Percentiles rank a stretch among this genome's conserved stretches.
Evolutionary conservation across 2,329 filamentous ascomycete species (phyloP).

Genomic region (Curvularia verruculosa): DNA sequence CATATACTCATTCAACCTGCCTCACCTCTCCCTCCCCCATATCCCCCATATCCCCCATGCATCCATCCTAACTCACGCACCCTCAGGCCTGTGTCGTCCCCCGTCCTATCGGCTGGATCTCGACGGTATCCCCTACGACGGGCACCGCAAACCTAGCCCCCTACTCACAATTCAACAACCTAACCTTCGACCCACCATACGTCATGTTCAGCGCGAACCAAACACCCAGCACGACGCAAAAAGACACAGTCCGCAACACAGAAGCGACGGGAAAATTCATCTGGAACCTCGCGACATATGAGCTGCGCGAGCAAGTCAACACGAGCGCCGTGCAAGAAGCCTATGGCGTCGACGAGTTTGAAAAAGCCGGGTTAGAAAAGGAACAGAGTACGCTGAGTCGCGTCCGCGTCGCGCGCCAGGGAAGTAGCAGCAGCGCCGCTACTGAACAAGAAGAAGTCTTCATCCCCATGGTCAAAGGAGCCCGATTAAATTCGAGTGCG

Average conservation of each 20-base stretch:
- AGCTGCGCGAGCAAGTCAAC: slow-evolving; percentile 63
- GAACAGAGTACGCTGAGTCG: slow-evolving; percentile 49
- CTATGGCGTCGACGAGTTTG: slow-evolving; percentile 62
- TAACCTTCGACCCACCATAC: slow-evolving; percentile 67
- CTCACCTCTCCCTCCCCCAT: too few species aligned
- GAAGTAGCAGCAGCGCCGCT: neutral
- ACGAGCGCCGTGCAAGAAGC: slow-evolving; percentile 59
- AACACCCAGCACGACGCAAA: slow-evolving; percentile 54
- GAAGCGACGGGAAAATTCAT: slow-evolving; percentile 63
- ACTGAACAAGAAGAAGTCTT: neutral
- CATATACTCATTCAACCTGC: too few species aligned
- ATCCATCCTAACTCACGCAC: neutral
- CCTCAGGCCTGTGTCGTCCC: slow-evolving; percentile 63
- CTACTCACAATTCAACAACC: slow-evolving; percentile 67
- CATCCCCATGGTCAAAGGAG: slow-evolving; percentile 60
- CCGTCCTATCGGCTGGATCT: slow-evolving; percentile 69
- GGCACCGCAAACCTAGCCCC: slow-evolving; percentile 64
- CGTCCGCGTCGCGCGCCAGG: slow-evolving; percentile 16
- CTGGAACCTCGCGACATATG: slow-evolving; percentile 66
- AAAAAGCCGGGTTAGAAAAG: slow-evolving; percentile 57
- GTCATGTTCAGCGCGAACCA: slow-evolving; percentile 68
- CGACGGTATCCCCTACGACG: slow-evolving; percentile 54
- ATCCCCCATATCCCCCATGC: neutral
- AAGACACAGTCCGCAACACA: slow-evolving; percentile 64
- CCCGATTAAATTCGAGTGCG: slow-evolving; percentile 66